A percentile compares a stretch with the other conserved stretches of the same genome.
These are phyloP conservation scores for Didymella lethalis DNA, from an alignment of 2,329 filamentous ascomycete genomes.

Conservation along the genomic window DNA sequence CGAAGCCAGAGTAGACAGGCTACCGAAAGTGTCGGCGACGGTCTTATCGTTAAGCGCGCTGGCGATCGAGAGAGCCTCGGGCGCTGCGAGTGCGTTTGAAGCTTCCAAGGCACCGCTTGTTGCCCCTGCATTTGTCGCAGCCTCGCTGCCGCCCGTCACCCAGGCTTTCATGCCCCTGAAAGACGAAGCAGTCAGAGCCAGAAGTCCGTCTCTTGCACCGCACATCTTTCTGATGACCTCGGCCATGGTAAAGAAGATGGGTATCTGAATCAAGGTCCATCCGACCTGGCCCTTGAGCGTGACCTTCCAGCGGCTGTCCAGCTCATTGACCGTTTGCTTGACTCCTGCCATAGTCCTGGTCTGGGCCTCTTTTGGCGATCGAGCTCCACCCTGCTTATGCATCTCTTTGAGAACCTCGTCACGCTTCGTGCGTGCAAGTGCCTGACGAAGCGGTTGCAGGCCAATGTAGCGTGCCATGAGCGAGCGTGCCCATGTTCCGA, in stretches of 20 bases:
- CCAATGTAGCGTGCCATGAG: conserved; percentile 53
- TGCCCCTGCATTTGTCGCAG: not conserved
- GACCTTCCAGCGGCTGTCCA: conserved; percentile 45
- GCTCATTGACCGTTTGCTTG: conserved; percentile 31
- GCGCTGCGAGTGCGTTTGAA: not conserved
- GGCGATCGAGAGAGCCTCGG: not conserved
- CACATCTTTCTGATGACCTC: conserved; percentile 49
- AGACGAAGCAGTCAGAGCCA: conserved; percentile 34
- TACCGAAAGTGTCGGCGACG: conserved; percentile 12
- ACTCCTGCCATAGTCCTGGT: conserved; percentile 24
- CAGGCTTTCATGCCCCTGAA: conserved; percentile 15
- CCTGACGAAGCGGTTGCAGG: conserved; percentile 53
- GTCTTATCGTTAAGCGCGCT: not conserved
- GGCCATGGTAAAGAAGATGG: conserved; percentile 49
- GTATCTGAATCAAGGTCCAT: conserved; percentile 46
- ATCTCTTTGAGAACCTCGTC: conserved; percentile 25
- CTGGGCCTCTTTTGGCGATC: conserved; percentile 28
- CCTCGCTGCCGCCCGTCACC: not conserved
- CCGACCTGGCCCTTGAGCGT: conserved; percentile 33
- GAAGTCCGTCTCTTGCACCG: conserved; percentile 40
- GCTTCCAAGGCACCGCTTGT: conserved; percentile 1
- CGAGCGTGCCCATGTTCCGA: conserved; percentile 53
- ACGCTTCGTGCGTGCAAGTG: conserved; percentile 36
- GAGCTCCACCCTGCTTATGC: conserved; percentile 29
- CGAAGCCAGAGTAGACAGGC: conserved; percentile 12